phyloP scores from a whole-genome alignment of 2,329 filamentous ascomycete species.

The Cladosporium sp. region DNA sequence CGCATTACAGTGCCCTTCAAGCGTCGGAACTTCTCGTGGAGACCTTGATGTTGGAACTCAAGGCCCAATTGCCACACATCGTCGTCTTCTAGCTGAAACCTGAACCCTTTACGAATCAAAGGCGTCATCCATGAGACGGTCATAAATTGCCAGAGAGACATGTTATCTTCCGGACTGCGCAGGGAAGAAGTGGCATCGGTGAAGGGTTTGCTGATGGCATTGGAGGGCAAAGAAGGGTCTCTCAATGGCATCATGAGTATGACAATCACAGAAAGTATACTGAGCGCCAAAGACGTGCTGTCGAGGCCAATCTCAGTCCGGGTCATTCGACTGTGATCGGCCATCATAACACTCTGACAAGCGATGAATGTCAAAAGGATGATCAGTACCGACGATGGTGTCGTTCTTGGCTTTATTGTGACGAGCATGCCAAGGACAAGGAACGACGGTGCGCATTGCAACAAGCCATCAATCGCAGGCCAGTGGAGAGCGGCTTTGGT shows the following conservation, averaged over 20 bases:
- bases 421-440: constrained; percentile 20
- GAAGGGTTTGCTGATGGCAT: constrained; percentile 57
- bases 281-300: constrained; percentile 31
- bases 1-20: constrained; percentile 67
- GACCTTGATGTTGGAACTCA: constrained; percentile 72
- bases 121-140: constrained; percentile 77
- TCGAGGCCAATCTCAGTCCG: constrained; percentile 28
- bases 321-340: constrained; percentile 16
- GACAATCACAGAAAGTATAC: constrained; percentile 45
- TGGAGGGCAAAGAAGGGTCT: constrained; percentile 49
- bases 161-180: constrained; percentile 74
- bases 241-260: constrained; percentile 68
- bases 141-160: constrained; percentile 79
- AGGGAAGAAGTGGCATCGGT: constrained; percentile 52
- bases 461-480: constrained; percentile 8
- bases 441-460: constrained; percentile 23
- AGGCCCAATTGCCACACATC: constrained; percentile 78
- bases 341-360: constrained; percentile 22
- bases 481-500: constrained; percentile 11
- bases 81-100: constrained; percentile 64
- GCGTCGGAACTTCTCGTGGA: constrained; percentile 70
- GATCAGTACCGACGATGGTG: constrained; percentile 23
- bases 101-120: constrained; percentile 61
- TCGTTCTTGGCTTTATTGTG: constrained; percentile 23
- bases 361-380: constrained; percentile 22